Base-by-base conservation (phyloP, 768 basidiomycete genomes). In the Chiua virens region DNA sequence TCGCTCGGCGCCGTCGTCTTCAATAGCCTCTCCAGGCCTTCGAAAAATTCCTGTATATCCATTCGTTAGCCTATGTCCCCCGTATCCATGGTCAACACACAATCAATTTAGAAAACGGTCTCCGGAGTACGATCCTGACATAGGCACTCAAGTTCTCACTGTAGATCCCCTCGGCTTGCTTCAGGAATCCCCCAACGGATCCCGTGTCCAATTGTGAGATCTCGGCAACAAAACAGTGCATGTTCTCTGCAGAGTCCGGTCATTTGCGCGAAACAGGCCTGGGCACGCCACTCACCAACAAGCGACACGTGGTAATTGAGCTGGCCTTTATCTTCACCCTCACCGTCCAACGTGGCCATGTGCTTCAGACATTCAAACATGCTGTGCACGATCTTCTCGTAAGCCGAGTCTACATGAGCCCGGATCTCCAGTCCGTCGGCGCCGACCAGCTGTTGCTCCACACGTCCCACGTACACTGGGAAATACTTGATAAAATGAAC, bases 281-380 rank as follows among this genome's bases (percentile, higher is more conserved):
- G 8, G 13, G 25, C 25, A 14, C n/a, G 9, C 13, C 30, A 69
- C 88, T 61, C 62, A 95, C 96, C 96, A 50, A 98, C 88, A 53
- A 98, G 77, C 62, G 96, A 87, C 58, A 98, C 92, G 65, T 97
- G 93, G 57, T 92, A 97, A 68, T 98, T 98, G 46, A 98, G 79
- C 64, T 96, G 93, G 0, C 94, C 94, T 70, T 98, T 98, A 68
- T 94, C 95, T 64, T 98, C 96, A 0, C 83, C 89, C 49, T 91
- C 92, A 1, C 92, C 90, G 50, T 94, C 89, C 78, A 96, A 73
- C 68, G 97, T 98, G 11, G 95, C 96, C 82, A 98, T 92, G 54
- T 95, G 93, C 70, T 93, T 94, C 54, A 98, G 69, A 14, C 84
- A 87, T 40, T 92, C 94, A 63, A 98, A 95, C 82, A 98, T 97